Conservation (phyloP, 768 basidiomycete species). For the Tricholoma hemisulphureum region DNA sequence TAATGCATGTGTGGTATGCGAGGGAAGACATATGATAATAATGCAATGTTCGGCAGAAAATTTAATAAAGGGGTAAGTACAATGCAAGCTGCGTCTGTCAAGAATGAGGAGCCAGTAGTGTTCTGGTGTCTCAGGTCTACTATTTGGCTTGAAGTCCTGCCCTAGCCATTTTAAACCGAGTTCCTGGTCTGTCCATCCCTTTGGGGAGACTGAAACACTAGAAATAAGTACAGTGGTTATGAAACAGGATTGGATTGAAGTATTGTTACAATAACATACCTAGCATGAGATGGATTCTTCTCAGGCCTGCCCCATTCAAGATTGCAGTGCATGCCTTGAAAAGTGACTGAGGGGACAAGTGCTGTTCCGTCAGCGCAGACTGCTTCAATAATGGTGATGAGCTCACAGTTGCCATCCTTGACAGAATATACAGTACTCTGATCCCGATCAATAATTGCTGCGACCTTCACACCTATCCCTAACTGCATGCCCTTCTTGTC, state of each 20-base stretch:
- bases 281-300: background rate
- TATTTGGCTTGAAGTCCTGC: constrained; percentile 13
- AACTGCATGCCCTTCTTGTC: constrained; percentile 29
- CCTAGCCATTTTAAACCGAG: constrained; percentile 24
- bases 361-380: constrained; percentile 41
- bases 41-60: background rate
- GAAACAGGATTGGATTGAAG: constrained; percentile 8
- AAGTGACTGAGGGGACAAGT: constrained; percentile 38
- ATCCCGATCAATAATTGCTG: constrained; percentile 14
- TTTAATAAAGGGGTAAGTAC: background rate
- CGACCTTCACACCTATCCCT: constrained; percentile 19
- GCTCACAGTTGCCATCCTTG: constrained; percentile 35
- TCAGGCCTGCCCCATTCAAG: constrained; percentile 7
- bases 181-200: constrained; percentile 2
- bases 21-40: constrained; percentile 8
- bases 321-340: constrained; percentile 28
- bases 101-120: background rate
- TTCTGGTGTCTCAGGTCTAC: constrained; percentile 10
- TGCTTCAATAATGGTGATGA: constrained; percentile 46
- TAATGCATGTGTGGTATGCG: no score
- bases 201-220: background rate
- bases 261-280: background rate
- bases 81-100: background rate
- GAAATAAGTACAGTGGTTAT: constrained; percentile 1
- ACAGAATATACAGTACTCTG: constrained; percentile 17